Evolutionary conservation across 1,139 yeast species (phyloP), one percentile per base, ranked within the genome.

Genomic region (Suhomyces wounanorum): DNA sequence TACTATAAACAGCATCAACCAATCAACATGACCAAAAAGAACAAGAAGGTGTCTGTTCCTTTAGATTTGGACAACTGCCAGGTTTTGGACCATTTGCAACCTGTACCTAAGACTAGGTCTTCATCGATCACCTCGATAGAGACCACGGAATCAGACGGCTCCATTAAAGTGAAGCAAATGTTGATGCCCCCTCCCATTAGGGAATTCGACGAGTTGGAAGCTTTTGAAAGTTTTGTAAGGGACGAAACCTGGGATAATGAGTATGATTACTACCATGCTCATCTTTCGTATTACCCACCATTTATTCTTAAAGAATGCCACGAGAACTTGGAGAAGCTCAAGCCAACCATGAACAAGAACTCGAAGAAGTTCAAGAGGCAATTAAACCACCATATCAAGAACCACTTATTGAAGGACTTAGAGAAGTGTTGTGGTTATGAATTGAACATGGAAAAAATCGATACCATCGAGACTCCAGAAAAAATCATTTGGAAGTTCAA

Each of bases 231-330:
- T 44, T 87, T 75, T 65, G 74, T 87, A 53, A 77, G 84, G 61
- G 89, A 85, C 61, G 91, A 85, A 63, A 82, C 88, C 11, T 85
- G 89, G 81, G 92, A 86, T 65, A 84, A 86, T 53, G 91, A 85
- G 53, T 84, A 79, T 62, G 88, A 83, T 62, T 81, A 83, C 61
- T 73, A 84, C 60, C 88, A 85, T 64, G 89, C 89, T 46, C 84
- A 80, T 58, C 73, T 85, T 56, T 75, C 75, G 47, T 87, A 87
- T 67, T 78, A 82, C 60, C 94, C 94, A 26, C 92, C 92, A 46
- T 87, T 87, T 63, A 81, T 87, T 45, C 61, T 86, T 67, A 79
- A 80, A 58, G 87, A 82, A 58, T 79, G 86, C 55, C 89, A 84
- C 59, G 82, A 85, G 52, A 84, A 86, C 64, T 81, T 84, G 52